phyloP scores from a whole-genome alignment of 805 yeast genomes.

The Ogataea wickerhamii region DNA sequence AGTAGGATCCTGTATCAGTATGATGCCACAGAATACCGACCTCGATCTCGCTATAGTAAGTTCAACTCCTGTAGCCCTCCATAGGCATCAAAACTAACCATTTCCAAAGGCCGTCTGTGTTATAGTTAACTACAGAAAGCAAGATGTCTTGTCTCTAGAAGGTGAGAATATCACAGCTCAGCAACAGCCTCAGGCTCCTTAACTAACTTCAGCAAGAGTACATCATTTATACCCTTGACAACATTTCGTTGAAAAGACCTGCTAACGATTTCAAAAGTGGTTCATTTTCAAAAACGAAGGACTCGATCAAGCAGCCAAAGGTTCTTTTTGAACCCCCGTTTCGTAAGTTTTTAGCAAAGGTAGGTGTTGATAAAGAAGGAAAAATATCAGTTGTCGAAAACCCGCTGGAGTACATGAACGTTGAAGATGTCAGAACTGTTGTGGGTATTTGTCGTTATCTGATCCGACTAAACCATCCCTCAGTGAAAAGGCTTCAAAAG shows the following conservation, averaged over 20 bases:
- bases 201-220: too few species aligned
- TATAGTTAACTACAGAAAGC: slow-evolving; percentile 9
- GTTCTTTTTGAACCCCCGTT: slow-evolving; percentile 6
- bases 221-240: too few species aligned
- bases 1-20: neutral
- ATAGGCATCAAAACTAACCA: neutral
- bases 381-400: neutral
- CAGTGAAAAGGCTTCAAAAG: slow-evolving; percentile 8
- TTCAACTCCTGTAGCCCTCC: neutral
- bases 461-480: slow-evolving; percentile 6
- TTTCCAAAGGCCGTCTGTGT: slow-evolving; percentile 10
- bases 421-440: slow-evolving; percentile 4
- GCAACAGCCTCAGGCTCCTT: too few species aligned
- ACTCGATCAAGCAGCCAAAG: neutral
- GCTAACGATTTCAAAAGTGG: too few species aligned
- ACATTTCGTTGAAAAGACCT: too few species aligned
- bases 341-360: slow-evolving; percentile 3
- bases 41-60: slow-evolving; percentile 16
- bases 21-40: neutral
- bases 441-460: slow-evolving; percentile 8
- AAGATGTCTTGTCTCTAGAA: slow-evolving; percentile 5
- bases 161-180: too few species aligned
- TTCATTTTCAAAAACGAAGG: too few species aligned
- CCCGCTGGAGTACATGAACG: slow-evolving; percentile 6
- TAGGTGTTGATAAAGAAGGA: slow-evolving; percentile 14